These are phyloP conservation scores for Pseudocercospora cruenta DNA, from an alignment of 2,329 filamentous ascomycete genomes.

Conservation along the genomic window DNA sequence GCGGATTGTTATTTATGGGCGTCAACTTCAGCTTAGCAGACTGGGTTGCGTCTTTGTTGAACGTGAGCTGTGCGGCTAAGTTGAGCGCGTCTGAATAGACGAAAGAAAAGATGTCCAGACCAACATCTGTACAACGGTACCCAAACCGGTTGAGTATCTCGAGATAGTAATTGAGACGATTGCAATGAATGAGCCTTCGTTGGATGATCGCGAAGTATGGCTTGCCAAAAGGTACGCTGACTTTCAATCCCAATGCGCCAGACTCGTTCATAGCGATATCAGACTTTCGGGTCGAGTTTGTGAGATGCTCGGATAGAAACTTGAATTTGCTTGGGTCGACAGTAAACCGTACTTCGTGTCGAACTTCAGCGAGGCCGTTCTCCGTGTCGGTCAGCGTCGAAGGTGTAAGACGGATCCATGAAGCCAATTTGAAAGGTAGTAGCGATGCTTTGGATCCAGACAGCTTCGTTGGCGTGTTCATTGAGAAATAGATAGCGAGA, in stretches of 20 bases:
- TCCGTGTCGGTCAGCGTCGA: slow-evolving; percentile 7
- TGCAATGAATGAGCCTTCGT: slow-evolving; percentile 66
- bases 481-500: slow-evolving; percentile 17
- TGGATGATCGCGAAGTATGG: slow-evolving; percentile 63
- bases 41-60: slow-evolving; percentile 40
- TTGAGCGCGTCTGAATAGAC: slow-evolving; percentile 54
- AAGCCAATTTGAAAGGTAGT: slow-evolving; percentile 3
- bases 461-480: slow-evolving; percentile 5
- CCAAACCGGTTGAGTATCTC: slow-evolving; percentile 64
- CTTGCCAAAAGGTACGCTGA: slow-evolving; percentile 62
- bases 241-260: slow-evolving; percentile 66
- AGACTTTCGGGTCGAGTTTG: slow-evolving; percentile 48
- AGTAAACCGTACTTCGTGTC: slow-evolving; percentile 46
- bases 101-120: slow-evolving; percentile 67
- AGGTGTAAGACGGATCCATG: slow-evolving; percentile 22
- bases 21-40: slow-evolving; percentile 58
- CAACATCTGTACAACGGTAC: slow-evolving; percentile 62
- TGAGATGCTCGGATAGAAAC: slow-evolving; percentile 44
- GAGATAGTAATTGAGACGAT: slow-evolving; percentile 71
- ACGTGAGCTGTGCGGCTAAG: not conserved
- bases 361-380: slow-evolving; percentile 28
- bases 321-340: slow-evolving; percentile 40
- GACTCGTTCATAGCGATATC: slow-evolving; percentile 66
- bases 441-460: not conserved
- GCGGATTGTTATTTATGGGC: slow-evolving; percentile 41